phyloP scores from a whole-genome alignment of 805 yeast species.

The Nakazawaea molendinolei region DNA sequence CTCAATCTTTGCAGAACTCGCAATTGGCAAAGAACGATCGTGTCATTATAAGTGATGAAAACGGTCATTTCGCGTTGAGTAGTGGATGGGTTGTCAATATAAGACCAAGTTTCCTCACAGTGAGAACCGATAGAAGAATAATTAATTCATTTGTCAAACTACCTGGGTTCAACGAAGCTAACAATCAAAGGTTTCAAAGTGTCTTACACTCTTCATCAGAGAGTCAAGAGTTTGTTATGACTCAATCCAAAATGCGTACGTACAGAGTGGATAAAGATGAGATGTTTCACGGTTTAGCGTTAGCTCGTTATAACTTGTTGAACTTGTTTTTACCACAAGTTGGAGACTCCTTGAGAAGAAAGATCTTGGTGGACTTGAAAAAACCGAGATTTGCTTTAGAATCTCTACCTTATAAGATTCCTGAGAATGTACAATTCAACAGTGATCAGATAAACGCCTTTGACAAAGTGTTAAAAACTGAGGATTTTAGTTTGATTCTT shows the following conservation, averaged over 20 bases:
- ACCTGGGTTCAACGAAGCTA: constrained; percentile 33
- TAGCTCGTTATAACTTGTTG: constrained; percentile 71
- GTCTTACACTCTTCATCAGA: constrained; percentile 26
- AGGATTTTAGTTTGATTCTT: constrained; percentile 73
- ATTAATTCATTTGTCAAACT: constrained; percentile 29
- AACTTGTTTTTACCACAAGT: constrained; percentile 48
- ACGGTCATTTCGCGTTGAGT: constrained; percentile 70
- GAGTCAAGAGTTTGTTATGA: constrained; percentile 12
- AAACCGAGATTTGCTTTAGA: constrained; percentile 34
- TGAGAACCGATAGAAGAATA: constrained; percentile 51
- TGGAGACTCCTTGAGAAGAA: constrained; percentile 39
- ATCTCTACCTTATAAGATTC: constrained; percentile 19
- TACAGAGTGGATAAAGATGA: constrained; percentile 81
- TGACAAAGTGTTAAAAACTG: constrained; percentile 50
- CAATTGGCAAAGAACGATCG: constrained; percentile 56
- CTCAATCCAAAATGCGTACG: constrained; percentile 13
- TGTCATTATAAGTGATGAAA: constrained; percentile 71
- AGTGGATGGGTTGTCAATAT: constrained; percentile 49
- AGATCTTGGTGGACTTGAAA: constrained; percentile 46
- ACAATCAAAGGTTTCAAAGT: constrained; percentile 46
- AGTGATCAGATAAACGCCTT: constrained; percentile 68
- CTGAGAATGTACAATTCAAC: constrained; percentile 38
- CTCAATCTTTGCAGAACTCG: constrained; percentile 24
- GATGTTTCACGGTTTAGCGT: constrained; percentile 63
- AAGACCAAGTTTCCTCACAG: constrained; percentile 32